Percentiles rank a stretch among this genome's conserved stretches.
phyloP scores from a whole-genome alignment of 805 yeast genomes.

The Kregervanrija delftensis region DNA sequence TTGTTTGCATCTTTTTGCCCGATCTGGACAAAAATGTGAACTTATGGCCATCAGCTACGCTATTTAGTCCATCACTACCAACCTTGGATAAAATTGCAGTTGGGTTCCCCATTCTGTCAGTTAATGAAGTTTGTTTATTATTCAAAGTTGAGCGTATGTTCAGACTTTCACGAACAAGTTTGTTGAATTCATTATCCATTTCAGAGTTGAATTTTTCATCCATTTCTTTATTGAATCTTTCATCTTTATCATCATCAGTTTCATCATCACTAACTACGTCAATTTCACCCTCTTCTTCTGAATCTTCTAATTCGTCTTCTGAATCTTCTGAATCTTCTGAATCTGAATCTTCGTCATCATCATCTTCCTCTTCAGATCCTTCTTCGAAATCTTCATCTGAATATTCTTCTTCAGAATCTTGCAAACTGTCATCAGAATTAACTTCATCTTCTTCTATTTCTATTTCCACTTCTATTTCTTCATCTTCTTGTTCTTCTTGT shows the following conservation, averaged over 20 bases:
- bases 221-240: conserved; percentile 20
- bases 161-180: conserved; percentile 20
- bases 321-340: conserved; percentile 6
- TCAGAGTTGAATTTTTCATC: conserved; percentile 23
- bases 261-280: conserved; percentile 22
- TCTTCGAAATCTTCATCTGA: conserved; percentile 15
- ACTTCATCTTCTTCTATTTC: conserved; percentile 24
- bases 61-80: background rate
- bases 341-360: conserved; percentile 13
- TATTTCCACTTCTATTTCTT: conserved; percentile 19
- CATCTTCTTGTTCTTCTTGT: conserved; percentile 17
- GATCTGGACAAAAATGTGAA: conserved; percentile 52
- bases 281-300: conserved; percentile 12
- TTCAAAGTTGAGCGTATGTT: conserved; percentile 28
- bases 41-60: background rate
- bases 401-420: conserved; percentile 12
- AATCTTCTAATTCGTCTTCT: conserved; percentile 14
- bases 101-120: conserved; percentile 26
- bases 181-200: conserved; percentile 51
- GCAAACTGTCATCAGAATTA: conserved; percentile 15
- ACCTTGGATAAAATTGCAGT: conserved; percentile 20
- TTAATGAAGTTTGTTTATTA: background rate
- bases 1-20: conserved; percentile 40
- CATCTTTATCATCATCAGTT: conserved; percentile 28
- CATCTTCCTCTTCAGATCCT: conserved; percentile 11